These are phyloP conservation scores for Hura crepitans DNA, from an alignment of 441 rosid genomes.

Conservation along the genomic window DNA sequence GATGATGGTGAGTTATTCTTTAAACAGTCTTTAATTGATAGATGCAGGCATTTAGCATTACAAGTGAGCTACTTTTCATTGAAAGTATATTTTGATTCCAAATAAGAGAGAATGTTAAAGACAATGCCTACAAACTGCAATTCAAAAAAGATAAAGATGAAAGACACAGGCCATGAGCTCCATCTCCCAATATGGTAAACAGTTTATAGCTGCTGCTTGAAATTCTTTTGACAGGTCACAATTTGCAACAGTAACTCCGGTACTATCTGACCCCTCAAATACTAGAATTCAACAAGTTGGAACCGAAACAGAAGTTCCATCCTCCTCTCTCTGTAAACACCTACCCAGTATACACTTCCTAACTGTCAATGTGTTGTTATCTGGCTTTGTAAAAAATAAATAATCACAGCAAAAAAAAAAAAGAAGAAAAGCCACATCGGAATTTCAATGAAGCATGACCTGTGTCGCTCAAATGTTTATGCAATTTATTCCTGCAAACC, in stretches of 20 bases:
- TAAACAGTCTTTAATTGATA: too few species aligned
- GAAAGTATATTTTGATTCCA: too few species aligned
- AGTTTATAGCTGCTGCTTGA: too few species aligned
- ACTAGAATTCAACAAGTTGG: not conserved
- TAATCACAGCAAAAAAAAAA: too few species aligned
- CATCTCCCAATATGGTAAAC: too few species aligned
- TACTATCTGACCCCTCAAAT: not conserved
- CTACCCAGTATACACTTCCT: not conserved
- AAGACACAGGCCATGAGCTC: too few species aligned
- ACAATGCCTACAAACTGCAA: too few species aligned
- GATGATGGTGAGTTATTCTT: not conserved
- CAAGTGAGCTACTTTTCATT: too few species aligned
- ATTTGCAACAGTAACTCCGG: not conserved
- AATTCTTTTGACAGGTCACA: conserved; percentile 12
- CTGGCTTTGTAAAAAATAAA: not conserved
- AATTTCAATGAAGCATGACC: conserved; percentile 68
- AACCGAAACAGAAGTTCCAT: not conserved
- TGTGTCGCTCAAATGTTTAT: conserved; percentile 69
- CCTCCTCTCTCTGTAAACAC: not conserved
- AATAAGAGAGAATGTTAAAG: too few species aligned
- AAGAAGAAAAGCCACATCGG: conserved; percentile 32
- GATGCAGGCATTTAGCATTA: too few species aligned
- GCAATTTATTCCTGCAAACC: conserved; percentile 59
- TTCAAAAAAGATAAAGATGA: too few species aligned
- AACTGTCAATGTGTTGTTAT: not conserved